Base-by-base conservation (phyloP, 176 grass and related monocot species). In the Triticum dicoccoides region DNA sequence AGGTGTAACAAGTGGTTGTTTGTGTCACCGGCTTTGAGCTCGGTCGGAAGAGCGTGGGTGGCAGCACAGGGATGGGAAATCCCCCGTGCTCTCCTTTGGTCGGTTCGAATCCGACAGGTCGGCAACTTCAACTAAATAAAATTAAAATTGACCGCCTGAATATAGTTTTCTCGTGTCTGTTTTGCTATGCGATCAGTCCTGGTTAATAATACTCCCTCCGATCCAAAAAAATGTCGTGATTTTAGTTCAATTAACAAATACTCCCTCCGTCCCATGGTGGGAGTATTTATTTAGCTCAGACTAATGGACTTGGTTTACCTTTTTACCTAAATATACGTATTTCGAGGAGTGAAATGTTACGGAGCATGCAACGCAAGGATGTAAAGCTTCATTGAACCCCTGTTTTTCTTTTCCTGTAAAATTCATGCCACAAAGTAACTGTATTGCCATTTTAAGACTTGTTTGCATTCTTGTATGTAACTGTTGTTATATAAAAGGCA, bases 41-140 rank as follows among this genome's bases (percentile, higher is more conserved):
- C 72, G 71, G 15, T 69, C 5, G 62, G 83, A 82, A 82, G 78
- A 89, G 69, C 78, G 11, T 62, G 35, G 45, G 41, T 47, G 24
- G 42, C 65, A 39, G 74, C 49, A 56, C 49, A 11, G n/a, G 75
- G 73, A 38, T 52, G 30, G 41, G 12, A 73, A 45, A 54, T 56
- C 23, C 59, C 15, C 20, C 2, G 68, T 86, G 88, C 62, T 69
- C 52, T 71, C 87, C 75, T 39, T 77, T 90, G 47, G 85, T n/a
- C 82, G 85, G 91, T 93, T 93, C 88, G 47, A 93, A 67, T 90
- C 78, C 91, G 91, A 82, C 85, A 82, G 82, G 88, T 49, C 77
- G 88, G 77, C 58, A 62, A 77, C 2, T 56, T 54, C 18, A 33
- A 32, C 44, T 39, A 70, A 38, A 38, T 21, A 21, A 59, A 59